Evolutionary conservation across 2,329 filamentous ascomycete species (phyloP), one percentile per base, ranked within the genome.

Genomic region (Microthyrium microscopicum): DNA sequence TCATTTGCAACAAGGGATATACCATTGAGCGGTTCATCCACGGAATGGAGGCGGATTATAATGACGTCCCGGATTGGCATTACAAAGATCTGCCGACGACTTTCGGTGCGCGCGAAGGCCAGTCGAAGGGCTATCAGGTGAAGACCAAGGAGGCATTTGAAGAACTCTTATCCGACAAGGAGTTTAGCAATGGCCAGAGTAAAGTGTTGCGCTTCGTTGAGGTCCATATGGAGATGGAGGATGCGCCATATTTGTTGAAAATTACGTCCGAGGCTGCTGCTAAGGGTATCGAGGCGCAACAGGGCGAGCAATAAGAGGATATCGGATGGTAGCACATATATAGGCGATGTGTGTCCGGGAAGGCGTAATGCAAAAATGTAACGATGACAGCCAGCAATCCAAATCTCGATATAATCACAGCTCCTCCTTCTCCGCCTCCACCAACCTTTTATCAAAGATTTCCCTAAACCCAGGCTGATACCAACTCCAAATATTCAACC

Each of bases 21-120:
- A 89, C 83, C 7, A 89, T 91, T 51, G 84, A 93, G 57, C 73
- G 84, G 20, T 79, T 72, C 52, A 91, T 92, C 46, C 83, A 92
- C 54, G 82, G 82, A 34, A 77, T 77, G 72, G 62, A 84, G 6
- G 79, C 70, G 20, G 52, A 50, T 18, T 92, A 92, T 61, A 92
- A 93, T 49, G 80, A 92, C 48, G 74, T 92, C 36, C 64, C 69
- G 38, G 53, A 61, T 8, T 92, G 84, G 84, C 64, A 76, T 32
- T 79, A 76, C 61, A 72, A 70, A 50, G 70, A 73, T 15, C 55
- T 84, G 0, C 67, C 79, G 2, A 61, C 62, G 4, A 69, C 71
- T 1, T 83, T 89, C 47, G 77, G 79, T 27, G 77, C 68, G 1
- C 48, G 57, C 12, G 57, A 66, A 5, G 61, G 67, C 15, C 60